phyloP scores from a whole-genome alignment of 2,329 filamentous ascomycete genomes.

The Hypoxylon sp. region DNA sequence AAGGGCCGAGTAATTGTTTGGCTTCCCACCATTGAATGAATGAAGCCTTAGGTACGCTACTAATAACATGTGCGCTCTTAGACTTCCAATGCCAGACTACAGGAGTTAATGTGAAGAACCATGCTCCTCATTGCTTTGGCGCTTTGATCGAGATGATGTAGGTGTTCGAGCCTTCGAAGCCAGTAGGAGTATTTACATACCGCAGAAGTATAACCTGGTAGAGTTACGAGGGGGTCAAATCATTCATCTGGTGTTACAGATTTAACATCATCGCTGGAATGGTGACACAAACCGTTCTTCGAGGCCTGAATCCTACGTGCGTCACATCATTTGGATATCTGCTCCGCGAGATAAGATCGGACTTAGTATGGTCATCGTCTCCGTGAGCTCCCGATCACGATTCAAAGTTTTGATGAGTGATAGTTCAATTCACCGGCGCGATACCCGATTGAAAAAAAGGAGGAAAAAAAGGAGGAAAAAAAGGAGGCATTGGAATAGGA shows the following conservation, averaged over 20 bases:
- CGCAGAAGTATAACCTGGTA: conserved; percentile 4
- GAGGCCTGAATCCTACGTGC: conserved; percentile 28
- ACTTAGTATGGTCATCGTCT: conserved; percentile 10
- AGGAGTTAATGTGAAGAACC: conserved; percentile 9
- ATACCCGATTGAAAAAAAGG: conserved; percentile 17
- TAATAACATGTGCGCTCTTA: conserved; percentile 19
- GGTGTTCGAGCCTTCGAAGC: conserved; percentile 10
- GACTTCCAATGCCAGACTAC: conserved; percentile 15
- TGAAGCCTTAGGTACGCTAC: conserved; percentile 27
- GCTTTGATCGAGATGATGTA: conserved; percentile 28
- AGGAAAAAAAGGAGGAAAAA: too few relatives aligned
- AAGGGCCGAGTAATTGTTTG: conserved; percentile 27
- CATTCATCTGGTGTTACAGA: conserved; percentile 24
- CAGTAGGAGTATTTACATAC: conserved; percentile 7
- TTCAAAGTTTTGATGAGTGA: conserved; percentile 5
- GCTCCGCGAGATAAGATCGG: conserved; percentile 15
- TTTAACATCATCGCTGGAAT: conserved; percentile 29
- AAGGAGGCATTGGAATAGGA: too few relatives aligned
- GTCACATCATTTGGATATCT: conserved; percentile 28
- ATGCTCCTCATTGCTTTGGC: conserved; percentile 7
- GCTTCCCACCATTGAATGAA: conserved; percentile 25
- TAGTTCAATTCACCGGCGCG: conserved; percentile 10
- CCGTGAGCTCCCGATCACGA: conserved; percentile 1
- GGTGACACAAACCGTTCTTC: conserved; percentile 33
- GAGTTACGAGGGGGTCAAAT: conserved; percentile 12